Evolutionary conservation across 192 early-diverging fungal genomes (phyloP), one percentile per base, ranked within the genome.

Genomic region (Gryganskiella cystojenkinii): DNA sequence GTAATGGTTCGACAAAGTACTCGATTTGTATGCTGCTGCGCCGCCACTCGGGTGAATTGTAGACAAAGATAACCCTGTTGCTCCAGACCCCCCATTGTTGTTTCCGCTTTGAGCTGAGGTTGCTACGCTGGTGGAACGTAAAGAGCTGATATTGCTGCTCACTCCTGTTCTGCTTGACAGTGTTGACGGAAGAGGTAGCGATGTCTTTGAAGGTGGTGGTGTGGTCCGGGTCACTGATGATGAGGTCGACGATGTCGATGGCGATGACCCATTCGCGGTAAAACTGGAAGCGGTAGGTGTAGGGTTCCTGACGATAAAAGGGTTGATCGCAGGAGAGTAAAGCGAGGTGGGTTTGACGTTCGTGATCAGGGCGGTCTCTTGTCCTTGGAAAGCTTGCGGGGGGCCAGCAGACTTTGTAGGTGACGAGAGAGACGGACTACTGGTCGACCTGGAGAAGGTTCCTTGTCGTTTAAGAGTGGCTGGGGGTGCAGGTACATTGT

Each of bases 401-500:
- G 3, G 22, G 10, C 24, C 35, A 15, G 30, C 3, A 13, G 34
- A 24, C 33, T 61, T 75, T 7, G 64, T 66, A 13, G 64, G 58
- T 8, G 72, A 58, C 10, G 71, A 59, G 19, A 72, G 20, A 3
- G 70, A 64, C 9, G 70, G 70, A 15, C 70, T 72, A 30, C 70
- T 72, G 11, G 53, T 44, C 13, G 56, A 46, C 25, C 70, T 40
- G 6, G 54, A 50, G 28, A 75, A 54, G 3, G 58, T 49, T 6
- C 73, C 64, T 20, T 63, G 55, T 14, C 64, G 50, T 28, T 11
- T 33, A 44, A 52, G 50, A 20, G 40, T 52, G 19, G 52, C 20
- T 3, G 58, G 58, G 1, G 44, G 27, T 33, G 22, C 58, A 24
- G 34, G 9, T 11, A 14, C 42, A 30, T 14, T n/a, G 25, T 31